Conservation (phyloP, 345 rosid species). For the Syzygium aqueum region DNA sequence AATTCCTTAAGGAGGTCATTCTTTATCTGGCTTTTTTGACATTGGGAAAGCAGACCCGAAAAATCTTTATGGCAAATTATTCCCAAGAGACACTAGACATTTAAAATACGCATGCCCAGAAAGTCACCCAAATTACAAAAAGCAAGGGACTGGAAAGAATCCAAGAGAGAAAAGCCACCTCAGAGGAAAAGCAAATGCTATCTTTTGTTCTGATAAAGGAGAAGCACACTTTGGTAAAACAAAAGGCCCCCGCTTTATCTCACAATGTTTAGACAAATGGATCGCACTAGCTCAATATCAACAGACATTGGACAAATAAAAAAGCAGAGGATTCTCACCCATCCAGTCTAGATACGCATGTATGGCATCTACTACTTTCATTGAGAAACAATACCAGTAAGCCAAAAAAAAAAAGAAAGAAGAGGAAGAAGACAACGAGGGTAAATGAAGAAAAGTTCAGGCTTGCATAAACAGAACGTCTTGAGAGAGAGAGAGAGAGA, state of each 20-base stretch:
- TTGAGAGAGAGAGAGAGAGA: neutral
- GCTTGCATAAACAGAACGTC: neutral
- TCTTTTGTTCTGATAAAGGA: slow-evolving; percentile 13
- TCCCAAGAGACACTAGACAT: neutral
- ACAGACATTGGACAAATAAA: neutral
- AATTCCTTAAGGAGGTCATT: neutral
- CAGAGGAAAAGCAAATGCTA: slow-evolving; percentile 19
- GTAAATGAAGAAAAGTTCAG: neutral
- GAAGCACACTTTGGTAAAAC: neutral
- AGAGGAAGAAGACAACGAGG: neutral
- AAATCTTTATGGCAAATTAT: neutral
- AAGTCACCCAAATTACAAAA: slow-evolving; percentile 2
- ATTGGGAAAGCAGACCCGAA: neutral
- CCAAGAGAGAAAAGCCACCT: slow-evolving; percentile 17
- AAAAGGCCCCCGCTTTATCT: slow-evolving; percentile 2
- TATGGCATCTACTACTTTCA: neutral
- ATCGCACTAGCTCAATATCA: neutral
- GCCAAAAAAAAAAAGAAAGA: neutral
- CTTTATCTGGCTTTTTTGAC: neutral
- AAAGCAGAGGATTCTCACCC: neutral
- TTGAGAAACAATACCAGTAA: neutral
- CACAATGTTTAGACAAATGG: neutral
- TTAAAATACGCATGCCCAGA: neutral
- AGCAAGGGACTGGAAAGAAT: slow-evolving; percentile 13
- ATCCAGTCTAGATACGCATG: neutral